Conservation (phyloP, 352 stramenopile genomes). For the Phytophthora pistaciae region DNA sequence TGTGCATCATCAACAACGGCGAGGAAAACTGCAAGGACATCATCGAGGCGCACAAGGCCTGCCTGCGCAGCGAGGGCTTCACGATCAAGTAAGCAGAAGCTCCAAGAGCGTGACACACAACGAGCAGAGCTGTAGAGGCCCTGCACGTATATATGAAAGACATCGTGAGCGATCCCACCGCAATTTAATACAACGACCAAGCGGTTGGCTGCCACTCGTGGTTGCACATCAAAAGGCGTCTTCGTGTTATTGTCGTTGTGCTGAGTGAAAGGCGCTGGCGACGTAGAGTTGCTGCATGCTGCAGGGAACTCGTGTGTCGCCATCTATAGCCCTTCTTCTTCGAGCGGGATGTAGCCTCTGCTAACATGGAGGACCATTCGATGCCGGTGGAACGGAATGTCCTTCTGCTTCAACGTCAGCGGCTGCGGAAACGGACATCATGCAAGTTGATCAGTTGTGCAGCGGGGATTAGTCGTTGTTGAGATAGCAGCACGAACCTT, state of each 20-base stretch:
- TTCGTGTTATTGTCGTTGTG: background rate
- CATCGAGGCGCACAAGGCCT: conserved; percentile 98
- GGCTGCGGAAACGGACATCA: conserved; percentile 37
- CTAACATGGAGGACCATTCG: conserved; percentile 84
- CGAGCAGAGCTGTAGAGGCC: background rate
- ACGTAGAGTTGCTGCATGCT: background rate
- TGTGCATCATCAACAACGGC: conserved; percentile 94
- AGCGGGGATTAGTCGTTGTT: background rate
- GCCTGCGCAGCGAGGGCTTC: conserved; percentile 96
- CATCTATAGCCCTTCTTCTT: conserved; percentile 69
- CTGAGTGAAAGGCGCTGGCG: background rate
- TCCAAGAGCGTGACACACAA: background rate
- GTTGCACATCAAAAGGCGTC: conserved; percentile 3
- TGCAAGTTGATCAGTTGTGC: background rate
- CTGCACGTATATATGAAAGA: conserved; percentile 40
- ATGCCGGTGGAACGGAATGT: conserved; percentile 88
- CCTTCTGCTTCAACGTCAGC: conserved; percentile 77
- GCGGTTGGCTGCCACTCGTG: background rate
- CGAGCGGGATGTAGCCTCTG: conserved; percentile 64
- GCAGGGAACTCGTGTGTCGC: background rate
- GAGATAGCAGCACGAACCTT: conserved; percentile 41
- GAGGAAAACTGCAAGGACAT: conserved; percentile 94
- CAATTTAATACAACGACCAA: conserved; percentile 20
- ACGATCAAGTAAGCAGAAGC: conserved; percentile 82
- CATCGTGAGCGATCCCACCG: conserved; percentile 11